Evolutionary conservation across 177 flowering plant species (phyloP).

Genomic region (Vitis hybrid): DNA sequence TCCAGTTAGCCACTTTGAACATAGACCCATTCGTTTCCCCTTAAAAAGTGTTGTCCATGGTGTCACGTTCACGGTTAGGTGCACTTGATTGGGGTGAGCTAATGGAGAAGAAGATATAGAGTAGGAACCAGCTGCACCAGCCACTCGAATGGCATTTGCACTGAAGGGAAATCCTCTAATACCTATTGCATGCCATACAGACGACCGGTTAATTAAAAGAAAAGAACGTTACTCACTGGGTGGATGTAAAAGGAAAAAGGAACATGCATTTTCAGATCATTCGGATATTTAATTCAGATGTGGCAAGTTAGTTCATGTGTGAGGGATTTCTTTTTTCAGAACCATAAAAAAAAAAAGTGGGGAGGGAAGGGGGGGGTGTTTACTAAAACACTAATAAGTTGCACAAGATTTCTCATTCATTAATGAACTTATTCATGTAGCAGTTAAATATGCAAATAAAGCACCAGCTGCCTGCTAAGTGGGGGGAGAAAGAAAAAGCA

Average conservation of each 20-base stretch:
- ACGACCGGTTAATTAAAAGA: not conserved
- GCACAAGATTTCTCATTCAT: not conserved
- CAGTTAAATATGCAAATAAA: too few species aligned
- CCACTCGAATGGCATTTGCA: constrained; percentile 96
- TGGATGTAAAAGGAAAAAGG: not conserved
- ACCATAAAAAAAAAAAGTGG: not conserved
- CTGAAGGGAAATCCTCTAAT: constrained; percentile 91
- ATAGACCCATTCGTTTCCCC: constrained; percentile 76
- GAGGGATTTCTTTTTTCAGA: not conserved
- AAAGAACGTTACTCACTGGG: not conserved
- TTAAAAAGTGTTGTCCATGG: constrained; percentile 91
- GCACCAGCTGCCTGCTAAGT: not conserved
- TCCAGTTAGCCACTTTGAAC: constrained; percentile 87
- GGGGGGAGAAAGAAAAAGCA: too few species aligned
- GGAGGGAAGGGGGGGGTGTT: not conserved
- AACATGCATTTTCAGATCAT: not conserved
- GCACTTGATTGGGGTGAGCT: constrained; percentile 85
- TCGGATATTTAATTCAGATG: not conserved
- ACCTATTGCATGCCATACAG: constrained; percentile 41
- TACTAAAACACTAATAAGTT: not conserved
- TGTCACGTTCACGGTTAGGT: constrained; percentile 78
- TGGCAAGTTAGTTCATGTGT: not conserved
- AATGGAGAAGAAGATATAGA: constrained; percentile 86
- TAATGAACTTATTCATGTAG: too few species aligned
- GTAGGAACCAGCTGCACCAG: constrained; percentile 92